Evolutionary conservation across 768 basidiomycete species (phyloP).

Genomic region (Leccinum broughii): DNA sequence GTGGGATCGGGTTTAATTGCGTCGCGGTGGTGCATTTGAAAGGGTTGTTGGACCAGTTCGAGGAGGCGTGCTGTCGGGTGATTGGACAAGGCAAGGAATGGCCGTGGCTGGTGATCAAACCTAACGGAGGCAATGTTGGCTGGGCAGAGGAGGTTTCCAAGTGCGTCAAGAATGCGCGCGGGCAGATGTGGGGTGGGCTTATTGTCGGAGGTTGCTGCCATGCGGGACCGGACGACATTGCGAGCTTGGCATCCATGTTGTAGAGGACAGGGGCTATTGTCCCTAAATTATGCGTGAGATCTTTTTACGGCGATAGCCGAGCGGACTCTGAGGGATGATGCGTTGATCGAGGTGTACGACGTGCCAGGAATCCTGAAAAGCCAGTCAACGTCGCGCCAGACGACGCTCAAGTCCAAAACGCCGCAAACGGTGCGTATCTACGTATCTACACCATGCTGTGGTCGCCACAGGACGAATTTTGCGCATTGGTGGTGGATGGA

Average conservation of each 20-base stretch:
- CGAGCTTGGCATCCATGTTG: constrained; percentile 9
- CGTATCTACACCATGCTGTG: background rate
- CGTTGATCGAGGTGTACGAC: constrained; percentile 16
- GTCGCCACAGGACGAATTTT: constrained; percentile 7
- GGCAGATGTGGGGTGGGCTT: constrained; percentile 46
- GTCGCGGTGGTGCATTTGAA: constrained; percentile 50
- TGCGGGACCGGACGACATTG: constrained; percentile 54
- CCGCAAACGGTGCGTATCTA: constrained; percentile 40
- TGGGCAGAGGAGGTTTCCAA: constrained; percentile 40
- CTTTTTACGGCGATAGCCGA: constrained; percentile 20
- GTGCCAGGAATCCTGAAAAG: constrained; percentile 27
- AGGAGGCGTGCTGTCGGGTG: constrained; percentile 18
- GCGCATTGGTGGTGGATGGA: constrained; percentile 36
- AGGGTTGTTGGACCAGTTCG: constrained; percentile 40
- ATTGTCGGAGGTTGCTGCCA: constrained; percentile 74
- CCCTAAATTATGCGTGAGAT: constrained; percentile 24
- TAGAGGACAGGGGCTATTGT: constrained; percentile 14
- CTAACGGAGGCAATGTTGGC: constrained; percentile 53
- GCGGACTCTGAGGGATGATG: constrained; percentile 14
- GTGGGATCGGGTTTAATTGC: constrained; percentile 76
- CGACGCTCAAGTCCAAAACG: constrained; percentile 41
- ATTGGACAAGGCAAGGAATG: constrained; percentile 13
- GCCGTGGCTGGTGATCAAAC: constrained; percentile 67
- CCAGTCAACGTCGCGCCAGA: constrained; percentile 41
- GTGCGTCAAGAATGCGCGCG: constrained; percentile 23